Percentiles rank a stretch among this genome's conserved stretches.
Conservation (phyloP, 1,284 basidiomycete species). For the Stereum hirsutum region DNA sequence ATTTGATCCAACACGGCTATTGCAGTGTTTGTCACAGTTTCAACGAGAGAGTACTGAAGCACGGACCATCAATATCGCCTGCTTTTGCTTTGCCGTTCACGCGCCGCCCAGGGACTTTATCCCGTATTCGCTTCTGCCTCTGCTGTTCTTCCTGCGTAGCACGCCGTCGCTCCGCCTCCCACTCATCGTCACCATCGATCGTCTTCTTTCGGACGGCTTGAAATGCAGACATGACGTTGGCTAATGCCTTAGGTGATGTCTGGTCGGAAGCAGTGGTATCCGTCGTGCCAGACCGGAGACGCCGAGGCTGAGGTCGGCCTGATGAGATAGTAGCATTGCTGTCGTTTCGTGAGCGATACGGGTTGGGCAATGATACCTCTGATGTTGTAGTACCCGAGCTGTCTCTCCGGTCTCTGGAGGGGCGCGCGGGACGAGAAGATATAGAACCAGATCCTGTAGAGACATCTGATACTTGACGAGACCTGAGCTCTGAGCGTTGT, state of each 20-base stretch:
- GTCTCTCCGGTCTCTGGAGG: conserved; percentile 20
- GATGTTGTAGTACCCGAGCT: conserved; percentile 16
- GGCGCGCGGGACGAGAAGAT: conserved; percentile 16
- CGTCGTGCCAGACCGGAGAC: conserved; percentile 7
- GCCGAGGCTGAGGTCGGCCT: conserved; percentile 10
- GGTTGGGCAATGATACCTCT: conserved; percentile 13
- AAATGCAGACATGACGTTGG: conserved; percentile 57
- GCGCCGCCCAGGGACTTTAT: conserved; percentile 51
- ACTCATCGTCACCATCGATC: conserved; percentile 39
- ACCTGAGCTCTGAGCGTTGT: conserved; percentile 24
- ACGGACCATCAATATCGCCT: conserved; percentile 72
- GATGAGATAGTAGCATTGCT: too few species aligned
- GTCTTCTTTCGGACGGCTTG: conserved; percentile 50
- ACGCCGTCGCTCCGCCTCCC: conserved; percentile 41
- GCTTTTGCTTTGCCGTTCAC: conserved; percentile 42
- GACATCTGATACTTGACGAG: conserved; percentile 20
- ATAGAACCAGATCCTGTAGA: conserved; percentile 21
- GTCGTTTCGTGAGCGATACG: conserved; percentile 14
- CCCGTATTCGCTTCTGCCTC: conserved; percentile 55
- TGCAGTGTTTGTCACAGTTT: conserved; percentile 6
- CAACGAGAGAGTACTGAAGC: neutral
- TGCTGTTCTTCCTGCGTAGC: conserved; percentile 51
- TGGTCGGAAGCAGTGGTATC: conserved; percentile 12
- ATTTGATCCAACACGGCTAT: conserved; percentile 80
- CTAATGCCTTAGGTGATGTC: conserved; percentile 35